phyloP scores from a whole-genome alignment of 2,329 filamentous ascomycete species.

The Pseudopithomyces chartarum region DNA sequence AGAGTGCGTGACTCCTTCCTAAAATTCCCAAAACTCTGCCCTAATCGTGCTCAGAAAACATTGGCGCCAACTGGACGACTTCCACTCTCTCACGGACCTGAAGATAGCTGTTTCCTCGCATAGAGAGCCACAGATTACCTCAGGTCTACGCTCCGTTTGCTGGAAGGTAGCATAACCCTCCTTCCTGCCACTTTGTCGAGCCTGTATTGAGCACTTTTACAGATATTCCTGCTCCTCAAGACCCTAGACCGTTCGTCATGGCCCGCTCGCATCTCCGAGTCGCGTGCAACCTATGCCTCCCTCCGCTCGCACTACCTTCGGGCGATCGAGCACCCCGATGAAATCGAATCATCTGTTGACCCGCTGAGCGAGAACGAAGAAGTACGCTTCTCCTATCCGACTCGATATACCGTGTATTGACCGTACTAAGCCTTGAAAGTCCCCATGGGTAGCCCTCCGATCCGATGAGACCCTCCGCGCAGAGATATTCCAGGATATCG shows the following conservation, averaged over 20 bases:
- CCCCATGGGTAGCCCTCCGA: constrained; percentile 86
- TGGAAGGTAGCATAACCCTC: constrained; percentile 73
- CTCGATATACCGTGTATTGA: constrained; percentile 44
- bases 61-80: constrained; percentile 43
- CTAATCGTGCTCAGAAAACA: constrained; percentile 36
- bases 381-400: constrained; percentile 50
- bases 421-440: constrained; percentile 65
- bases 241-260: constrained; percentile 69
- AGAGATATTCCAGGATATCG: constrained; percentile 94
- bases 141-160: constrained; percentile 81
- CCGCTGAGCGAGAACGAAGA: constrained; percentile 82
- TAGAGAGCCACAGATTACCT: constrained; percentile 48
- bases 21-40: not conserved
- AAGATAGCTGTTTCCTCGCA: constrained; percentile 45
- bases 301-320: constrained; percentile 76
- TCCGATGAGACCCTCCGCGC: constrained; percentile 81
- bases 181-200: not conserved
- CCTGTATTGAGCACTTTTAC: constrained; percentile 14
- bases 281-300: constrained; percentile 74
- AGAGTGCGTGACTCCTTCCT: constrained; percentile 27
- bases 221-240: constrained; percentile 83
- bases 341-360: constrained; percentile 75
- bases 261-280: constrained; percentile 68
- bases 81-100: constrained; percentile 43
- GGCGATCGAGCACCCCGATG: constrained; percentile 83